Percentiles rank a stretch among this genome's conserved stretches.
Conservation (phyloP, 345 rosid genomes). For the Eucalyptus guilfoylei region DNA sequence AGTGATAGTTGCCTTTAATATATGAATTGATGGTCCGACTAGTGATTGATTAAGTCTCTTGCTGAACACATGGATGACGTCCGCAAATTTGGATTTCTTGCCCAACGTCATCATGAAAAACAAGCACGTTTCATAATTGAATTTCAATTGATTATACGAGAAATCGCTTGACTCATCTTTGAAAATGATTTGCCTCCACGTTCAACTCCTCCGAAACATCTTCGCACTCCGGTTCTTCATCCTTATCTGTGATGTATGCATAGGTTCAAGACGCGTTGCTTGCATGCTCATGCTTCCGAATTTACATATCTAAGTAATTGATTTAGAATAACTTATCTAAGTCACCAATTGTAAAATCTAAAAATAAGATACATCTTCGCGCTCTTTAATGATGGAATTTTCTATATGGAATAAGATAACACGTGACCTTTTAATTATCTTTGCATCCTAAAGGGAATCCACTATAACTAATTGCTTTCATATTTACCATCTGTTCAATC, state of each 20-base stretch:
- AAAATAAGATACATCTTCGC: background rate
- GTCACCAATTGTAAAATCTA: background rate
- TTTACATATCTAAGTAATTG: background rate
- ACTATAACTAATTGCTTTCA: background rate
- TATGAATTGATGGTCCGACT: background rate
- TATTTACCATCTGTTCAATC: background rate
- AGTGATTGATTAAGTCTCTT: background rate
- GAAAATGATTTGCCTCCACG: background rate
- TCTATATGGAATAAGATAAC: background rate
- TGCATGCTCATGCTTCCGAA: background rate
- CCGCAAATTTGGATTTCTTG: background rate
- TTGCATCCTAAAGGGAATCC: background rate
- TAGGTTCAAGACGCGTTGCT: background rate
- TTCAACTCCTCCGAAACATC: background rate
- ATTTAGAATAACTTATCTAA: background rate
- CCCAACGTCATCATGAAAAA: background rate
- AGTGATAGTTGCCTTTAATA: background rate
- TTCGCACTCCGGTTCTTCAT: background rate
- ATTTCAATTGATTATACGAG: background rate
- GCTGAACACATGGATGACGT: background rate
- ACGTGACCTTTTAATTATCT: background rate
- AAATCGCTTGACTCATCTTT: background rate
- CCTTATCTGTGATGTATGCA: background rate
- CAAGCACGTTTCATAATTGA: background rate
- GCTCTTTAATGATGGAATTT: background rate